Evolutionary conservation across 495 filamentous ascomycete species (phyloP), one percentile per base, ranked within the genome.

Genomic region (Tuber indicum): DNA sequence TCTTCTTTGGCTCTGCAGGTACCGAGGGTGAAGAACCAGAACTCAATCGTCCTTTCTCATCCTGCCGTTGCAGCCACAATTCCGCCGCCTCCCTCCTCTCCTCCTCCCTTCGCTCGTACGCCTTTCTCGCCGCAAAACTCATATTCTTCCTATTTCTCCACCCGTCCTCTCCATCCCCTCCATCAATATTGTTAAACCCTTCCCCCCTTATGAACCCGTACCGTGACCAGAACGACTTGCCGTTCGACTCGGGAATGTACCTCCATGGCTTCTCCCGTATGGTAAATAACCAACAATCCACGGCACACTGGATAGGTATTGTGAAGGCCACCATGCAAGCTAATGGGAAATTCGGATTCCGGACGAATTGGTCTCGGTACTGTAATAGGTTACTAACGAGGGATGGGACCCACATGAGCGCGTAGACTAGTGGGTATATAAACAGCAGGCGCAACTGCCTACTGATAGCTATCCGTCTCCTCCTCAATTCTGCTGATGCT

Each of bases 401-500:
- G 19, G 92, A 91, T n/a, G 90, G 84, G 49, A 91, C 82, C 92
- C 92, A 94, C 84, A 92, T 88, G 42, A 89, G 79, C n/a, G 91
- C 86, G 85, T 93, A 93, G 72, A 90, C 86, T 21, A 89, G 80
- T 10, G 92, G 92, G 83, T 94, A 93, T 71, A 91, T 88, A 81
- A 93, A 92, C 4, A 93, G 84, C 44, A 91, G 86, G 70, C 90
- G 87, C 17, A 93, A 85, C 78, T 93, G 92, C 8, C 89, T 88
- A 47, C 87, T 87, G 76, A 92, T 91, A 71, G 86, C 87, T 58
- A 87, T 85, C 66, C 90, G 86, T 39, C 75, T 81, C 62, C 74
- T 71, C 41, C 76, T 82, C 26, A 77, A 72, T 72, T 70, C 74
- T 77, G 76, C 73, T 73, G 71, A 75, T 71, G 71, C 75, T 74